Evolutionary conservation across 352 stramenopile genomes (phyloP).

Genomic region (Globisporangium spiculum): DNA sequence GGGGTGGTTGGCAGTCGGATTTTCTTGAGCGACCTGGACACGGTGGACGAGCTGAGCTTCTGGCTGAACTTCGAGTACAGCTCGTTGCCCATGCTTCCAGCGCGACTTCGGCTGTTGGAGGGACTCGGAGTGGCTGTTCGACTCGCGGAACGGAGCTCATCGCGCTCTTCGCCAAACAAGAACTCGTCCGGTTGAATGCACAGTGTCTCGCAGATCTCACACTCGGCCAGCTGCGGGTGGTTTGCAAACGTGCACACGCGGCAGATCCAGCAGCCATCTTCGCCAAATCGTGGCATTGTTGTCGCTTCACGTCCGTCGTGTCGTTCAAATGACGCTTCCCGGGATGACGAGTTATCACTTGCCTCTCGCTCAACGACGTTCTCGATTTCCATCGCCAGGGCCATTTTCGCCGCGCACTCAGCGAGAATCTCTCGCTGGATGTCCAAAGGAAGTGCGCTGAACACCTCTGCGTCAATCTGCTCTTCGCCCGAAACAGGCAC

Average conservation of each 20-base stretch:
- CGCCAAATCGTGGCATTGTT: neutral
- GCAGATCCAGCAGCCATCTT: conserved; percentile 44
- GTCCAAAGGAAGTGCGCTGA: conserved; percentile 15
- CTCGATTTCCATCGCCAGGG: neutral
- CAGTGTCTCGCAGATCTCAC: conserved; percentile 68
- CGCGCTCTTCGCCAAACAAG: conserved; percentile 16
- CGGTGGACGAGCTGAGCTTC: conserved; percentile 22
- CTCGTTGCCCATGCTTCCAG: conserved; percentile 14
- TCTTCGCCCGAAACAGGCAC: neutral
- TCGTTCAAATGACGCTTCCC: conserved; percentile 3
- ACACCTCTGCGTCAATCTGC: conserved; percentile 17
- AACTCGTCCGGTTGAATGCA: conserved; percentile 24
- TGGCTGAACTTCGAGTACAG: conserved; percentile 30
- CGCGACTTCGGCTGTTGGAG: conserved; percentile 6
- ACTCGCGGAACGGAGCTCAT: conserved; percentile 5
- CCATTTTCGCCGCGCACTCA: conserved; percentile 3
- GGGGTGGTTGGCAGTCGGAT: conserved; percentile 46
- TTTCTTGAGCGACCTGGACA: conserved; percentile 40
- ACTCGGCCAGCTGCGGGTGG: conserved; percentile 59
- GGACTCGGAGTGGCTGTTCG: neutral
- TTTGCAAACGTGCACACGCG: conserved; percentile 81
- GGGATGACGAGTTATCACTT: conserved; percentile 7
- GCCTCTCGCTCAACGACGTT: neutral
- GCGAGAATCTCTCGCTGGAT: conserved; percentile 19
- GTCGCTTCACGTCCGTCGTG: neutral